Evolutionary conservation across 768 basidiomycete genomes (phyloP).

Genomic region (Mycena venus): DNA sequence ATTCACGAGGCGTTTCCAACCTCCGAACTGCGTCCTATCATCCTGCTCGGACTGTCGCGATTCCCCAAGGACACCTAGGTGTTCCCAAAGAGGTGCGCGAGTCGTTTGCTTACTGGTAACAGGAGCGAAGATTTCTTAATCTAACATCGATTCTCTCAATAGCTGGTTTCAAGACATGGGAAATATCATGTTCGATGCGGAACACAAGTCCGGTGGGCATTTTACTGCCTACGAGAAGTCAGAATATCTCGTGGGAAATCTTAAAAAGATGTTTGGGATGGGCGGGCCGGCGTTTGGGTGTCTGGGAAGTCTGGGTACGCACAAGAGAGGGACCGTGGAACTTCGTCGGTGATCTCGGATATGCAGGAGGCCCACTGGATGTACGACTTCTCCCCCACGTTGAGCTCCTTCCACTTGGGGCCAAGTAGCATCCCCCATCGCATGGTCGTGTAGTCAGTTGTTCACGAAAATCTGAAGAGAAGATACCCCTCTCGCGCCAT

Average conservation of each 20-base stretch:
- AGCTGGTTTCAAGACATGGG: slow-evolving; percentile 15
- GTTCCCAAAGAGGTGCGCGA: slow-evolving; percentile 12
- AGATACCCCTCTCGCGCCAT: too few relatives aligned
- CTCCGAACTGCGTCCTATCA: background rate
- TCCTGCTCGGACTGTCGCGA: slow-evolving; percentile 7
- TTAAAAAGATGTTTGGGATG: slow-evolving; percentile 56
- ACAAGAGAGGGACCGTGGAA: too few relatives aligned
- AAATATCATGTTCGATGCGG: slow-evolving; percentile 6
- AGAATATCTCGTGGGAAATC: slow-evolving; percentile 46
- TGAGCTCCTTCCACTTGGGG: too few relatives aligned
- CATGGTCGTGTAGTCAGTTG: too few relatives aligned
- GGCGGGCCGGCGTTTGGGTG: slow-evolving; percentile 48
- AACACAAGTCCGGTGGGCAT: slow-evolving; percentile 49
- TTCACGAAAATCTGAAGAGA: too few relatives aligned
- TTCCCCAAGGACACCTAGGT: slow-evolving; percentile 6
- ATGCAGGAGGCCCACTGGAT: too few relatives aligned
- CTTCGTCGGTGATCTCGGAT: too few relatives aligned
- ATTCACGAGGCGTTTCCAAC: background rate
- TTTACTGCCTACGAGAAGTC: slow-evolving; percentile 55
- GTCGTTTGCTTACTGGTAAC: too few relatives aligned
- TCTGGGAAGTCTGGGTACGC: background rate
- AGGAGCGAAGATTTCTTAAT: too few relatives aligned
- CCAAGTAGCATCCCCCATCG: too few relatives aligned
- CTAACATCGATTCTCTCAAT: background rate
- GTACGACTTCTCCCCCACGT: too few relatives aligned